phyloP scores from a whole-genome alignment of 2,329 filamentous ascomycete genomes.

The Cladosporium sp. region DNA sequence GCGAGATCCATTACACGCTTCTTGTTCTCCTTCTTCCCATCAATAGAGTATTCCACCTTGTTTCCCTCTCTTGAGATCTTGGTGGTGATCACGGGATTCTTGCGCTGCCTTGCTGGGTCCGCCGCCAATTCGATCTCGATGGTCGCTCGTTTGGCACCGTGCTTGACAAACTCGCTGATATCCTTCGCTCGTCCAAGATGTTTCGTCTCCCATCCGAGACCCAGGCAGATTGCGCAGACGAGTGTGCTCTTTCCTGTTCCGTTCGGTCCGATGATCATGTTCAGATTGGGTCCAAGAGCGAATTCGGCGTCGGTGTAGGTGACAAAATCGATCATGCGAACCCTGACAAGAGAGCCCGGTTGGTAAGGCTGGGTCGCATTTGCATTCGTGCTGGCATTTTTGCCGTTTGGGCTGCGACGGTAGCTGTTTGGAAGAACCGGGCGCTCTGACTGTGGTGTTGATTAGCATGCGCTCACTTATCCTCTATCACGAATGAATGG shows the following conservation, averaged over 20 bases:
- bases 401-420: constrained; percentile 27
- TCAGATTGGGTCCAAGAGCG: constrained; percentile 82
- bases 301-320: constrained; percentile 93
- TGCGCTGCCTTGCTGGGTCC: constrained; percentile 47
- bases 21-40: constrained; percentile 58
- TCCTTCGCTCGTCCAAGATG: constrained; percentile 82
- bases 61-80: constrained; percentile 79
- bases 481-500: too few relatives aligned
- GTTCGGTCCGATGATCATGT: constrained; percentile 99
- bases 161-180: constrained; percentile 87
- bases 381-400: constrained; percentile 5
- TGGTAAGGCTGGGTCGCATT: constrained; percentile 38
- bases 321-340: constrained; percentile 83
- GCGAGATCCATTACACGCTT: constrained; percentile 65
- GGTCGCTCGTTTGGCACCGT: constrained; percentile 68
- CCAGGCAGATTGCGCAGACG: constrained; percentile 93
- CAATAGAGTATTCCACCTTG: constrained; percentile 70
- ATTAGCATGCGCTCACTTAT: neutral
- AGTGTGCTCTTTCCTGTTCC: constrained; percentile 96
- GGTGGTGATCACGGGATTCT: constrained; percentile 70
- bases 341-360: constrained; percentile 82
- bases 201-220: constrained; percentile 76
- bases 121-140: constrained; percentile 89
- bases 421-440: constrained; percentile 32
- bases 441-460: constrained; percentile 9